Conservation (phyloP, 2,329 filamentous ascomycete species). For the Dactylonectria estremocensis region DNA sequence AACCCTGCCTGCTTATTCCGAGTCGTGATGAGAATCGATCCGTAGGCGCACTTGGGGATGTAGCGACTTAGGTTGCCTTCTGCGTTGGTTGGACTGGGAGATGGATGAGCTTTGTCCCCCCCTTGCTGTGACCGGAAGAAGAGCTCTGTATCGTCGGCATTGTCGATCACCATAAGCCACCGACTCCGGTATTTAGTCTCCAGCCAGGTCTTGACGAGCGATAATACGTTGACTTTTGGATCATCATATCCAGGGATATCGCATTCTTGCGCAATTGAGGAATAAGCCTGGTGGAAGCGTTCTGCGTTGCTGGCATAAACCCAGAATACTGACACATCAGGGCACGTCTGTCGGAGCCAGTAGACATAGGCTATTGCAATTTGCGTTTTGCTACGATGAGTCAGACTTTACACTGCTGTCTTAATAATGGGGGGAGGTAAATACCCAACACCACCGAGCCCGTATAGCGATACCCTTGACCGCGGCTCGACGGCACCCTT, state of each 20-base stretch:
- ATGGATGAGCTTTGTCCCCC: neutral
- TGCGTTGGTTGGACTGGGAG: neutral
- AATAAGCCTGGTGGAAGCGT: slow-evolving; percentile 53
- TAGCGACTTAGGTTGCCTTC: neutral
- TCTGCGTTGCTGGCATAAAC: slow-evolving; percentile 50
- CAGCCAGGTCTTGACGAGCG: slow-evolving; percentile 52
- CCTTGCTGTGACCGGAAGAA: slow-evolving; percentile 25
- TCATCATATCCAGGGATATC: slow-evolving; percentile 47
- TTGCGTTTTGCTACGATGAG: slow-evolving; percentile 24
- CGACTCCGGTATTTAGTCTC: slow-evolving; percentile 13
- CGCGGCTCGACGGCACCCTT: too few species aligned
- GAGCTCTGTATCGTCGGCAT: slow-evolving; percentile 36
- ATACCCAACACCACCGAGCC: too few species aligned
- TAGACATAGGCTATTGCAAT: slow-evolving; percentile 37
- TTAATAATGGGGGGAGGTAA: too few species aligned
- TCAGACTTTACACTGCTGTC: too few species aligned
- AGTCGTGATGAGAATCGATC: slow-evolving; percentile 53
- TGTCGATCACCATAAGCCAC: slow-evolving; percentile 34
- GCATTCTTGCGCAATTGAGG: slow-evolving; percentile 49
- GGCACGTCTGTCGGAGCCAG: slow-evolving; percentile 22
- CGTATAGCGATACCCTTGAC: too few species aligned
- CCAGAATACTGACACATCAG: slow-evolving; percentile 52
- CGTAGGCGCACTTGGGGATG: slow-evolving; percentile 51
- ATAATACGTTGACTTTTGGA: slow-evolving; percentile 39
- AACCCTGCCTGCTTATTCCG: slow-evolving; percentile 52